A percentile compares a stretch with the other conserved stretches of the same genome.
phyloP scores from a whole-genome alignment of 169 alveolate genomes.

The Theileria orientalis region DNA sequence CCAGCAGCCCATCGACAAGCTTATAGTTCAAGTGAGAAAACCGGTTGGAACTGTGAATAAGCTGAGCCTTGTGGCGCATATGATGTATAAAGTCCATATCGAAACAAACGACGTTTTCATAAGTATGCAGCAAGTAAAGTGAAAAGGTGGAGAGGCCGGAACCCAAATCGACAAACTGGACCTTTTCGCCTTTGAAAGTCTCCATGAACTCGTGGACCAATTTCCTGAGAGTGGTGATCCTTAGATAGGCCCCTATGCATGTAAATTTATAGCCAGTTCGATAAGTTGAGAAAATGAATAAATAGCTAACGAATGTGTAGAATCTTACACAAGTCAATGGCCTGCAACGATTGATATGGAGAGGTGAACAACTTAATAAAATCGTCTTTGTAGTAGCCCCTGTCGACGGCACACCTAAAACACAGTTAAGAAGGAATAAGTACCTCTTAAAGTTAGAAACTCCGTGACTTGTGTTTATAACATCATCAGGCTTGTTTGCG shows the following conservation, averaged over 20 bases:
- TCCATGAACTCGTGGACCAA: constrained; percentile 20
- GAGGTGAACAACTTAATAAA: background rate
- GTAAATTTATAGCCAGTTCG: background rate
- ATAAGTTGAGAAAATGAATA: too few relatives aligned
- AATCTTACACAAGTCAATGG: constrained; percentile 3
- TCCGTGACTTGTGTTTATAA: background rate
- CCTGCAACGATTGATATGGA: background rate
- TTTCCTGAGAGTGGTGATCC: constrained; percentile 3
- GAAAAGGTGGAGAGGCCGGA: constrained; percentile 59
- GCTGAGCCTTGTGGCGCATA: constrained; percentile 14
- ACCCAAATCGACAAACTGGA: constrained; percentile 63
- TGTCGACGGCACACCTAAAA: background rate
- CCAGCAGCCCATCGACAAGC: background rate
- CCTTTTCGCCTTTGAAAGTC: constrained; percentile 23
- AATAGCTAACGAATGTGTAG: too few relatives aligned
- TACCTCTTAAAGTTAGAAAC: background rate
- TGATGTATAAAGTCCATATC: constrained; percentile 40
- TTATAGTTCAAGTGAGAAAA: constrained; percentile 11
- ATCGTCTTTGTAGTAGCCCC: background rate
- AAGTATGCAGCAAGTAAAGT: constrained; percentile 22
- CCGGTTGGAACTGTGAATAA: constrained; percentile 7
- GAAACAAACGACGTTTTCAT: constrained; percentile 26
- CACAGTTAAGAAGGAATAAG: background rate
- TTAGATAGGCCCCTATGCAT: constrained; percentile 24
- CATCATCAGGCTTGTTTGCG: background rate